Base-by-base conservation (phyloP, 2,329 filamentous ascomycete species). In the Colletotrichum zoysiae region DNA sequence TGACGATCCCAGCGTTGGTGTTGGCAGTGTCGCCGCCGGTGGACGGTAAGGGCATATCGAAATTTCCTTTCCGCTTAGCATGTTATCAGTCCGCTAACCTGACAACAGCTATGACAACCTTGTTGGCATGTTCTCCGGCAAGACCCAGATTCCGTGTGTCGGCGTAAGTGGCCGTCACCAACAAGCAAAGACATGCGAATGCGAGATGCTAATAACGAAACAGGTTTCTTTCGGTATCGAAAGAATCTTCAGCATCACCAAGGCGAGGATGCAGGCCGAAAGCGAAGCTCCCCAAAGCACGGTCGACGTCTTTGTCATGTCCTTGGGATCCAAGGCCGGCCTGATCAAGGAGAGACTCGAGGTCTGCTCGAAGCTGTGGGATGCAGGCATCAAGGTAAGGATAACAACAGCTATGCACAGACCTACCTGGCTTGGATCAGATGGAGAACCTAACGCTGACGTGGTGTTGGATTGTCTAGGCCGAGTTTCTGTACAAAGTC, bases 241-340 rank as follows among this genome's bases (percentile, higher is more conserved):
- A 82, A 92, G 95, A 76, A 98, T 98, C 78, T 97, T 97, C 84
- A 74, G 93, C 76, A 95, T 98, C 78, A 94, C 92, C 75, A 95
- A 97, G 81, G 91, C 93, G 16, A 88, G 91, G 60, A 87, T 94
- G 80, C 90, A 89, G 73, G 88, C 87, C 69, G 88, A 89, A 77
- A 87, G 84, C 66, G 81, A 83, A 40, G 83, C 73, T 1, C 64
- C 71, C 3, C 93, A 74, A 86, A 87, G 74, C 94, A 91, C 78
- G 76, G 92, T 95, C 3, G 95, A 98, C 78, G 95, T 95, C 57
- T 98, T 91, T 82, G 92, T 98, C 78, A 98, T 98, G 95, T 95
- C 95, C 0, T 95, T 98, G 78, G 95, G 94, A 65, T 93, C 93
- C 65, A 95, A 95, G 82, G 93, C 88, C 20, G 94, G 94, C 57